Base-by-base conservation (phyloP, 306 rosid genomes). In the Adenanthera pavonina region DNA sequence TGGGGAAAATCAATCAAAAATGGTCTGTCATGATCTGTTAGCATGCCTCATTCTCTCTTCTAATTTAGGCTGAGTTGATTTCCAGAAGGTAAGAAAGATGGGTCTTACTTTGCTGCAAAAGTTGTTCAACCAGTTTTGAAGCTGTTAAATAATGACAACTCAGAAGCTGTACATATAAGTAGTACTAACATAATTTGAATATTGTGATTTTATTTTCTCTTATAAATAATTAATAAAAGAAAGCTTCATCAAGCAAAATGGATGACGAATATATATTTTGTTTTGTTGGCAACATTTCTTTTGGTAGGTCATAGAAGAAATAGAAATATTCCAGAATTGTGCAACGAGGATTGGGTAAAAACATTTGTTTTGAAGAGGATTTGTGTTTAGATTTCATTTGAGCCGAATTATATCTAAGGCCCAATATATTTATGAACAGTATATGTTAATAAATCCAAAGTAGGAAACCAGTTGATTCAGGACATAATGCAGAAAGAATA, bases 141-240 rank as follows among this genome's bases (percentile, higher is more conserved):
- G 85, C 84, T 95, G 81, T 84, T 95, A 79, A 85, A 86, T 76
- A 94, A 92, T 78, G 91, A 84, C 66, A 79, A 78, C 41, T 82
- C 99, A 1, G 97, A 93, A 88, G 87, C 80, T 83, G 69, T 92
- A 75, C 89, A 87, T 91, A 98, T 93, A 83, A 89, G 94, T 76
- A 69, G 64, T 13, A 64, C 19, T 35, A 64, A 69, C 64, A 57
- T 72, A 51, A 69, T 67, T 79, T 64, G 36, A 57, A 59, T 25
- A 59, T 40, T 67, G 44, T 16, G 79, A 77, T 77, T 80, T 30
- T 54, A 19, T 34, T 62, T 72, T 73, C 35, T 59, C 69, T 43
- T 78, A 33, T 19, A 73, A 52, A 8, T n/a, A 41, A 36, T 49
- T 30, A 48, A 19, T 59, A 54, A 78, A 16, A 60, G 74, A 10